phyloP scores from a whole-genome alignment of 345 rosid species.

The Lepidium didymum region DNA sequence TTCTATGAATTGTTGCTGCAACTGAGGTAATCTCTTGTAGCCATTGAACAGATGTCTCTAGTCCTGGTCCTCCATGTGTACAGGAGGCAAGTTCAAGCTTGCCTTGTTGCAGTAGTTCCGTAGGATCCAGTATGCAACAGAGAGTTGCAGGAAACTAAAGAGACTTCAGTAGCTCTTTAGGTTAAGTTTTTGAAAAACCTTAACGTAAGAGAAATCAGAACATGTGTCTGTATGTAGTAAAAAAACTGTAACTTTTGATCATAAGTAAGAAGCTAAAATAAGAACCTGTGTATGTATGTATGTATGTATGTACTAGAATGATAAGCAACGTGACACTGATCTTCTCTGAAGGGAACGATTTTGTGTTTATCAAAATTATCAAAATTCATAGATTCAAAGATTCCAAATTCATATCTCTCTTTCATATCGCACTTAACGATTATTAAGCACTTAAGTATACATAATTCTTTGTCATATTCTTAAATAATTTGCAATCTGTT shows the following conservation, averaged over 20 bases:
- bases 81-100: constrained; percentile 18
- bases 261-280: not conserved
- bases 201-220: not conserved
- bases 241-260: not conserved
- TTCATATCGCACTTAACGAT: too few species aligned
- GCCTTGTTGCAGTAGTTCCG: constrained; percentile 8
- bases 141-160: constrained; percentile 11
- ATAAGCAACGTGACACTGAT: not conserved
- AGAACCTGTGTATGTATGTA: too few species aligned
- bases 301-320: too few species aligned
- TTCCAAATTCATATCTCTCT: too few species aligned
- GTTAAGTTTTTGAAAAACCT: not conserved
- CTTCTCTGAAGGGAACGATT: not conserved
- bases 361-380: not conserved
- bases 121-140: not conserved
- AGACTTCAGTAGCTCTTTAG: not conserved
- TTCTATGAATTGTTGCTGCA: too few species aligned
- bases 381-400: too few species aligned
- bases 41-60: too few species aligned
- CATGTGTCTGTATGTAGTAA: not conserved
- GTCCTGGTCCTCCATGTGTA: constrained; percentile 17
- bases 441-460: too few species aligned
- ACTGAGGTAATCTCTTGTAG: too few species aligned
- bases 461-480: too few species aligned
- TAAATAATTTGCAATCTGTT: too few species aligned